phyloP scores from a whole-genome alignment of 2,329 filamentous ascomycete species.

The Aspergillus udagawae region DNA sequence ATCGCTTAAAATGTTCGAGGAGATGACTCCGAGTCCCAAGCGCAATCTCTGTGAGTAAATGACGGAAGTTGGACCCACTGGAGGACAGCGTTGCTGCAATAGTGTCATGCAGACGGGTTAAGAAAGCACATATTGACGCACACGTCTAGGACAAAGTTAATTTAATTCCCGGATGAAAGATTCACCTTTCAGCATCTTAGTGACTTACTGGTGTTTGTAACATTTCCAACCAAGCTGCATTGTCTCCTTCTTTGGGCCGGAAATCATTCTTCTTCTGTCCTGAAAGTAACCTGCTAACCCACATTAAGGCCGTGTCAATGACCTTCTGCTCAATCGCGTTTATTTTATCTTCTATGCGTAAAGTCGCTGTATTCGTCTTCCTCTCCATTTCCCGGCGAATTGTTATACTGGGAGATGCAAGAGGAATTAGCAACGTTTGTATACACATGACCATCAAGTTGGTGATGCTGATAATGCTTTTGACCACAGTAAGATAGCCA shows the following conservation, averaged over 20 bases:
- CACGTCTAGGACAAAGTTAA: conserved; percentile 56
- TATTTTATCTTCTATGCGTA: conserved; percentile 80
- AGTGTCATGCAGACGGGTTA: conserved; percentile 62
- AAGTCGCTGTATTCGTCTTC: conserved; percentile 67
- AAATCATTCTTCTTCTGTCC: conserved; percentile 87
- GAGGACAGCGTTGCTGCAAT: conserved; percentile 60
- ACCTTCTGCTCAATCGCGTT: conserved; percentile 66
- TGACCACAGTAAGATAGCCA: conserved; percentile 72
- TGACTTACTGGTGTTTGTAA: conserved; percentile 65
- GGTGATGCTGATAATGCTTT: conserved; percentile 79
- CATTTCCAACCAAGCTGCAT: conserved; percentile 58
- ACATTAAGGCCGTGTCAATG: conserved; percentile 70
- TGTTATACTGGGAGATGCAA: conserved; percentile 85
- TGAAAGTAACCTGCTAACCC: conserved; percentile 67
- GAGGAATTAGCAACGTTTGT: conserved; percentile 80
- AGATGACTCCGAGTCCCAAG: conserved; percentile 72
- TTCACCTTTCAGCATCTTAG: neutral
- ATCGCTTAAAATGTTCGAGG: conserved; percentile 91
- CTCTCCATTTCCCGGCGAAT: conserved; percentile 88
- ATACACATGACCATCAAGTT: conserved; percentile 93
- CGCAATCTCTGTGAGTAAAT: conserved; percentile 80
- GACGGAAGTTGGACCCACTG: conserved; percentile 71
- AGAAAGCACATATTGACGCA: conserved; percentile 73
- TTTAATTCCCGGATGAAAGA: too few relatives aligned
- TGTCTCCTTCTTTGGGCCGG: conserved; percentile 74